A percentile compares a stretch with the other conserved stretches of the same genome.
phyloP scores from a whole-genome alignment of 2,329 filamentous ascomycete genomes.

The Aaosphaeria arxii region DNA sequence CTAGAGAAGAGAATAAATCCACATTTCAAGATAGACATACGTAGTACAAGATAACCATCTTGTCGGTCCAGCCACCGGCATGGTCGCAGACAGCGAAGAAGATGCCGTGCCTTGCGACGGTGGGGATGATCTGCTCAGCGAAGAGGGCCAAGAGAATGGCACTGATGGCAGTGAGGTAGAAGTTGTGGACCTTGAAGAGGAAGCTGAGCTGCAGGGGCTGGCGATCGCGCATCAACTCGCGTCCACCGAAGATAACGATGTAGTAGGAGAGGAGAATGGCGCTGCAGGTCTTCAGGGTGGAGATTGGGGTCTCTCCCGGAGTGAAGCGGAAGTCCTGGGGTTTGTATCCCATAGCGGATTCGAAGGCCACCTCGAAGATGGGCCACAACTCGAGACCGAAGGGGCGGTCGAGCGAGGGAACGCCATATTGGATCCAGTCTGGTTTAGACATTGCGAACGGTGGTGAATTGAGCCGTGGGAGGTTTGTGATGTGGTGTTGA shows the following conservation, averaged over 20 bases:
- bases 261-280: slow-evolving; percentile 88
- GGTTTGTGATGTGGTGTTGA: too few species aligned
- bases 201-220: slow-evolving; percentile 82
- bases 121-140: slow-evolving; percentile 86
- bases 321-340: slow-evolving; percentile 83
- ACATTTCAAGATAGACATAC: slow-evolving; percentile 56
- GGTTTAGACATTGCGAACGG: slow-evolving; percentile 43
- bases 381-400: slow-evolving; percentile 93
- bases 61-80: slow-evolving; percentile 89
- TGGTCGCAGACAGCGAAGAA: slow-evolving; percentile 84
- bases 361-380: slow-evolving; percentile 85
- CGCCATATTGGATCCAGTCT: slow-evolving; percentile 52
- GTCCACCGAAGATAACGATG: slow-evolving; percentile 85
- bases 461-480: too few species aligned
- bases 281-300: slow-evolving; percentile 78
- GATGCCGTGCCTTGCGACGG: slow-evolving; percentile 73
- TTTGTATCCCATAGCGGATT: slow-evolving; percentile 73
- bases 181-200: slow-evolving; percentile 95
- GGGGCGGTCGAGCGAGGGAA: slow-evolving; percentile 83
- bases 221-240: slow-evolving; percentile 86
- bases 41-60: slow-evolving; percentile 92
- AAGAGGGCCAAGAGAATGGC: slow-evolving; percentile 78
- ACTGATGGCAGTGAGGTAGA: slow-evolving; percentile 86
- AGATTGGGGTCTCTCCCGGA: slow-evolving; percentile 80
- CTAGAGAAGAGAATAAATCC: background rate